phyloP scores from a whole-genome alignment of 2,329 filamentous ascomycete genomes.

The Chrysoporthe puriensis region DNA sequence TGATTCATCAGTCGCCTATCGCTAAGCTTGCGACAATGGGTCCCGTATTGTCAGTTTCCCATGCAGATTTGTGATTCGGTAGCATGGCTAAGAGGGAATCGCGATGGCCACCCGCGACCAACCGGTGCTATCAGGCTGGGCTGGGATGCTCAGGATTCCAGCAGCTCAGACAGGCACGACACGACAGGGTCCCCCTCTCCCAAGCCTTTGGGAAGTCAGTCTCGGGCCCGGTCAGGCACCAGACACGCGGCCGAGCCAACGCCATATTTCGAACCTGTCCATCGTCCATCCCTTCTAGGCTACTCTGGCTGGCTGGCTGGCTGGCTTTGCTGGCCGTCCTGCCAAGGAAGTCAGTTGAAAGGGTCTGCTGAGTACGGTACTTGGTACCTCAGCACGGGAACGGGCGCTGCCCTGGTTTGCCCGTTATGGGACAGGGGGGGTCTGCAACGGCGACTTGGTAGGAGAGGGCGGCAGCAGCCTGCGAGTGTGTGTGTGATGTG shows the following conservation, averaged over 20 bases:
- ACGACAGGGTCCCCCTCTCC: neutral
- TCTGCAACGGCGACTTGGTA: neutral
- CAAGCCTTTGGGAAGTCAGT: neutral
- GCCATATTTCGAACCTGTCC: neutral
- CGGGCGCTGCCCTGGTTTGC: neutral
- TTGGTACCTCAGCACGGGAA: neutral
- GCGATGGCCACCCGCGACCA: neutral
- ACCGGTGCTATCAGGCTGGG: neutral
- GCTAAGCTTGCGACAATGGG: neutral
- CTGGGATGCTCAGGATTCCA: neutral
- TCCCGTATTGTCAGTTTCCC: conserved; percentile 2
- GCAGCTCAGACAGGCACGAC: too few relatives aligned
- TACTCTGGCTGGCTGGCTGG: neutral
- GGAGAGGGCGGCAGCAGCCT: neutral
- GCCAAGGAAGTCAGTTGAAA: neutral
- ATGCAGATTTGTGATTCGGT: neutral
- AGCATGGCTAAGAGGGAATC: neutral
- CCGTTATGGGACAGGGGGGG: neutral
- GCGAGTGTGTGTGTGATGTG: neutral
- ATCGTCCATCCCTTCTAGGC: too few relatives aligned
- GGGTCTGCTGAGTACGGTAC: neutral
- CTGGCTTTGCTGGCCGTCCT: neutral
- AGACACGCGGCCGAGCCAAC: neutral
- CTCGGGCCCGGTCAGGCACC: neutral
- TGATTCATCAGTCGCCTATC: neutral